Conservation (phyloP, 225 moss, liverwort and hornwort genomes). For the Rhytidiadelphus loreus region DNA sequence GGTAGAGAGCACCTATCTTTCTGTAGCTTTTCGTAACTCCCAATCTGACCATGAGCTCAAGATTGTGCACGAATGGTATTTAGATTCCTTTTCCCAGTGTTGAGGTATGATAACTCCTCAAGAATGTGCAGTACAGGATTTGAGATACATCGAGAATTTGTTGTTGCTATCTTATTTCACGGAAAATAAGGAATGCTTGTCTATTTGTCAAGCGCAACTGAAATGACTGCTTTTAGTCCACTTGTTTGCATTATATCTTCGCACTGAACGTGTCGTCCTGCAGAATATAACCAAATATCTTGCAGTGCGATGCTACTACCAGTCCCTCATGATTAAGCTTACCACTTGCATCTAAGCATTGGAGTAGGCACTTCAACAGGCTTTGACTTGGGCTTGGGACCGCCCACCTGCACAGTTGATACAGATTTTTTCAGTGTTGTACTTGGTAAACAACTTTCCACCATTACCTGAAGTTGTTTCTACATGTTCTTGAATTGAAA, state of each 20-base stretch:
- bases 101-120: neutral
- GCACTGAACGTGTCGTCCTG: neutral
- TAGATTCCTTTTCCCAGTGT: neutral
- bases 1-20: neutral
- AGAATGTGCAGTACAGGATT: neutral
- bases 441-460: neutral
- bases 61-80: neutral
- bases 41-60: neutral
- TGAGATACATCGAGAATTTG: neutral
- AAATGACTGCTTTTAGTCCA: neutral
- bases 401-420: neutral
- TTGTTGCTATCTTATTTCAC: neutral
- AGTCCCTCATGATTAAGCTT: neutral
- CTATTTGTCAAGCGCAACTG: neutral
- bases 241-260: neutral
- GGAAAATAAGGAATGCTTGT: neutral
- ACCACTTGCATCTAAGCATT: neutral
- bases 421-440: too few species aligned
- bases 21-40: neutral
- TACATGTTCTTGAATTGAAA: neutral
- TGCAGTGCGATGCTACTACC: neutral
- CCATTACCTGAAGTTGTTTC: neutral
- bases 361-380: neutral
- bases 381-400: neutral
- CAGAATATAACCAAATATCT: neutral